Evolutionary conservation across 192 early-diverging fungal genomes (phyloP), one percentile per base, ranked within the genome.

Genomic region (Dispira simplex): DNA sequence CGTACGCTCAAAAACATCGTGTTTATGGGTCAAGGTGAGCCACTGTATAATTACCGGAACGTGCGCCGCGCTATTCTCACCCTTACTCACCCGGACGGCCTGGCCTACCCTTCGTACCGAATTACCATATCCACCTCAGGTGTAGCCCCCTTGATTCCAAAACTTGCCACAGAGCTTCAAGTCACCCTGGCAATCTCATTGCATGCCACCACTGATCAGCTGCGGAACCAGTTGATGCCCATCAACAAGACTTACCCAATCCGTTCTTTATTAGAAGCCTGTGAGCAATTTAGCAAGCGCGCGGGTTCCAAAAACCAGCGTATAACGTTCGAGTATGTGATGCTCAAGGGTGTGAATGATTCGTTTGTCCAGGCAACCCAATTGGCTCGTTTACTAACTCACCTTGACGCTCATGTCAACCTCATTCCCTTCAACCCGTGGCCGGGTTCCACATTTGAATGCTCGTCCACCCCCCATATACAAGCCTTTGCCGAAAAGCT

Each of bases 21-120:
- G 0, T 88, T 90, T 64, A 95, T 95, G 92, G 91, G 91, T 26
- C 89, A 91, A 71, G 91, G 90, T 13, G 92, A 95, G 66, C 92
- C 92, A 1, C 68, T 92, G 18, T 85, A 86, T 69, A 95, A 95
- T 69, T 90, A 82, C 59, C 79, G 79, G 68, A 79, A 82, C 49
- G 81, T 84, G 20, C 80, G 78, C 56, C 73, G 75, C 20, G 82
- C 83, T 2, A 72, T 85, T 47, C 63, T 69, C 6, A 70, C 83
- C 27, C 65, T 88, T 25, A 88, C 81, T 32, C 75, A 82, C 66
- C 68, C 71, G 43, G 67, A 74, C 21, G 80, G 84, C 6, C 71
- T 88, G 23, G 74, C 67, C 1, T 65, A 88, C 59, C 77, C 88
- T 11, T 87, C 87, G 18, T 81, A 77, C 75, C 84, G 88, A 63